A percentile compares a stretch with the other conserved stretches of the same genome.
Evolutionary conservation across 2,329 filamentous ascomycete species (phyloP).

Genomic region (Oidium heveae): DNA sequence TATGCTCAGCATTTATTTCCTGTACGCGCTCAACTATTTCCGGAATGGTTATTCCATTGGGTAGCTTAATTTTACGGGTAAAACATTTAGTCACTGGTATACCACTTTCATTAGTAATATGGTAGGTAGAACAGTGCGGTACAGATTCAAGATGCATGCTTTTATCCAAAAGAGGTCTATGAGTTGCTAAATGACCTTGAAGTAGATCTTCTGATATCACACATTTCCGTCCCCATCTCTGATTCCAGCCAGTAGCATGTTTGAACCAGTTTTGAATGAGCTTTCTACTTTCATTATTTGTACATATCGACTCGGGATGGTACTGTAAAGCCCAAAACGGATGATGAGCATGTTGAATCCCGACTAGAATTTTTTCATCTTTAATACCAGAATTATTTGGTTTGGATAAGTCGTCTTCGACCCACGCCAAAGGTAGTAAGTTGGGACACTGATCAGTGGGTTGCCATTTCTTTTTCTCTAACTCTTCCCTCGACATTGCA

Average conservation of each 20-base stretch:
- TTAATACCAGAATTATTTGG: constrained; percentile 10
- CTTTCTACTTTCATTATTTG: constrained; percentile 25
- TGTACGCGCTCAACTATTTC: constrained; percentile 24
- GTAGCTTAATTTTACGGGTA: constrained; percentile 18
- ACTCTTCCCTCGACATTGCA: constrained; percentile 4
- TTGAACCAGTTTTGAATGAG: constrained; percentile 39
- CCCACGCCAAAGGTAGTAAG: constrained; percentile 14
- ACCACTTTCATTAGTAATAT: constrained; percentile 1
- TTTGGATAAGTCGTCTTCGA: constrained; percentile 7
- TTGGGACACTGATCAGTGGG: constrained; percentile 6
- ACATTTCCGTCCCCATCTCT: constrained; percentile 1
- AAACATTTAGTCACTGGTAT: not conserved
- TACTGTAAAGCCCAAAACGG: constrained; percentile 48
- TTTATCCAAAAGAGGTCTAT: constrained; percentile 10
- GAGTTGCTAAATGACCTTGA: constrained; percentile 7
- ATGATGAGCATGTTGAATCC: constrained; percentile 26
- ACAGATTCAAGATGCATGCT: constrained; percentile 5
- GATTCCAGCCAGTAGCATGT: constrained; percentile 22
- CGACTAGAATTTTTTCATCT: constrained; percentile 28
- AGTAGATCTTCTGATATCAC: constrained; percentile 2
- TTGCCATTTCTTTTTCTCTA: constrained; percentile 9
- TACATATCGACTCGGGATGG: constrained; percentile 46
- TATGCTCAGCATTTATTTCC: constrained; percentile 17
- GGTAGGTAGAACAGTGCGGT: constrained; percentile 15
- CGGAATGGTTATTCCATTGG: constrained; percentile 22